These are phyloP conservation scores for Aspergillus unguis DNA, from an alignment of 2,329 filamentous ascomycete genomes.

Conservation along the genomic window DNA sequence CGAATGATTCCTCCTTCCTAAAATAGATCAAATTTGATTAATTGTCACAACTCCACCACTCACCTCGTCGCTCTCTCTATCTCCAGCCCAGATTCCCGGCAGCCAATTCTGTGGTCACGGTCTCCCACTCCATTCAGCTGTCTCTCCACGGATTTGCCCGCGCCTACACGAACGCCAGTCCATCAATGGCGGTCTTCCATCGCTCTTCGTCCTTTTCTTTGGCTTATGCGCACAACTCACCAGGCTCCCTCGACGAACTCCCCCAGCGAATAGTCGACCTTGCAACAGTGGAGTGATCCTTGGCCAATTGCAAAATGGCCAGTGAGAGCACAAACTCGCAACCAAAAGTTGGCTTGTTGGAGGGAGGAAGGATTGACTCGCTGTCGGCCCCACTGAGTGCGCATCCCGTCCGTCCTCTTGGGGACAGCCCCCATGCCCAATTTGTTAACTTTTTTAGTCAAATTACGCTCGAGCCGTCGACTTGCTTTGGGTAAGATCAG, in stretches of 20 bases:
- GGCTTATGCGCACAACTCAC: constrained; percentile 12
- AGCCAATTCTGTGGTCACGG: not conserved
- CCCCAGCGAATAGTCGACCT: constrained; percentile 6
- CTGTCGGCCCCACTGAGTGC: constrained; percentile 21
- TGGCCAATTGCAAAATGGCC: constrained; percentile 2
- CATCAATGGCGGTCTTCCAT: constrained; percentile 8
- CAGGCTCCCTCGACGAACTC: no score
- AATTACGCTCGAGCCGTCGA: constrained; percentile 8
- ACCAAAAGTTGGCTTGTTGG: constrained; percentile 15
- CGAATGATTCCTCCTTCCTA: constrained; percentile 12
- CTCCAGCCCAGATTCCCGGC: not conserved
- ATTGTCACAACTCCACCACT: constrained; percentile 5
- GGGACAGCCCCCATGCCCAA: constrained; percentile 12
- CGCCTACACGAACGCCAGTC: constrained; percentile 12
- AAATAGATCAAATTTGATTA: constrained; percentile 15
- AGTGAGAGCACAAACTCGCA: constrained; percentile 6
- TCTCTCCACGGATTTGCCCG: constrained; percentile 5
- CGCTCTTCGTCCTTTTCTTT: not conserved
- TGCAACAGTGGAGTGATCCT: no score
- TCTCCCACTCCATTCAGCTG: not conserved
- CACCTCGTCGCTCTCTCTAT: not conserved
- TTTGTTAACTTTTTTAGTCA: constrained; percentile 1
- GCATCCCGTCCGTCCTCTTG: constrained; percentile 24
- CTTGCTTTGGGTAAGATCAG: constrained; percentile 10
- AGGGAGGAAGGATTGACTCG: constrained; percentile 21